phyloP scores from a whole-genome alignment of 768 basidiomycete species.

The Boletus pseudo-olivaceus region DNA sequence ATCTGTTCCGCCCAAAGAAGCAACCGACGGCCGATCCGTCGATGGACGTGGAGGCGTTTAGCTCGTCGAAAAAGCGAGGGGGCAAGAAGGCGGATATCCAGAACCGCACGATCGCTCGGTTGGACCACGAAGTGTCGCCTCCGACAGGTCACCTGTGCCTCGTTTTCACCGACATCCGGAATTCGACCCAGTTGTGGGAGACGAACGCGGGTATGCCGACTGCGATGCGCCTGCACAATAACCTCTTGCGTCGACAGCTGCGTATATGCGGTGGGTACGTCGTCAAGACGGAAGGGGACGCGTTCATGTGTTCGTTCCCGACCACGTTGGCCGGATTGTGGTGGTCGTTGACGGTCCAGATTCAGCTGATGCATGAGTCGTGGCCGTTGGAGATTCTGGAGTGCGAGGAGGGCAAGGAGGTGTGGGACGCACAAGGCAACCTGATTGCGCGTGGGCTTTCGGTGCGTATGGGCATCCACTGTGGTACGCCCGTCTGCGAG shows the following conservation, averaged over 20 bases:
- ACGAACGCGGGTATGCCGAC: constrained; percentile 92
- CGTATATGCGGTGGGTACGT: constrained; percentile 94
- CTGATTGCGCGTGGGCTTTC: constrained; percentile 85
- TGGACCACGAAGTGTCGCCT: constrained; percentile 77
- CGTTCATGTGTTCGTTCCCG: constrained; percentile 98
- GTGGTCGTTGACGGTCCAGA: constrained; percentile 88
- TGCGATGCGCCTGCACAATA: constrained; percentile 89
- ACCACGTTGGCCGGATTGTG: constrained; percentile 81
- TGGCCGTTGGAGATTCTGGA: constrained; percentile 96
- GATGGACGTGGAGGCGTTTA: constrained; percentile 38
- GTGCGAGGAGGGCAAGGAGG: constrained; percentile 83
- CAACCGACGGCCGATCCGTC: constrained; percentile 33
- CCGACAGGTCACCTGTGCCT: constrained; percentile 87
- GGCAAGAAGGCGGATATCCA: constrained; percentile 47
- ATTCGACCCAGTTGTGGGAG: constrained; percentile 97
- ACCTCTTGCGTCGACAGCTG: constrained; percentile 76
- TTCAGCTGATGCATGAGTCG: constrained; percentile 69
- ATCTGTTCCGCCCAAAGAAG: constrained; percentile 62
- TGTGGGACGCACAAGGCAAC: constrained; percentile 60
- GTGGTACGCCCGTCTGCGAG: constrained; percentile 85
- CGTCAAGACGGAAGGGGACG: constrained; percentile 99
- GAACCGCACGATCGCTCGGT: constrained; percentile 57
- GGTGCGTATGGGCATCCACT: constrained; percentile 97
- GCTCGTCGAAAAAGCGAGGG: constrained; percentile 28
- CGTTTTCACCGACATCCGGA: constrained; percentile 97